phyloP scores from a whole-genome alignment of 2,329 filamentous ascomycete species.

The Rutstroemia sp. region DNA sequence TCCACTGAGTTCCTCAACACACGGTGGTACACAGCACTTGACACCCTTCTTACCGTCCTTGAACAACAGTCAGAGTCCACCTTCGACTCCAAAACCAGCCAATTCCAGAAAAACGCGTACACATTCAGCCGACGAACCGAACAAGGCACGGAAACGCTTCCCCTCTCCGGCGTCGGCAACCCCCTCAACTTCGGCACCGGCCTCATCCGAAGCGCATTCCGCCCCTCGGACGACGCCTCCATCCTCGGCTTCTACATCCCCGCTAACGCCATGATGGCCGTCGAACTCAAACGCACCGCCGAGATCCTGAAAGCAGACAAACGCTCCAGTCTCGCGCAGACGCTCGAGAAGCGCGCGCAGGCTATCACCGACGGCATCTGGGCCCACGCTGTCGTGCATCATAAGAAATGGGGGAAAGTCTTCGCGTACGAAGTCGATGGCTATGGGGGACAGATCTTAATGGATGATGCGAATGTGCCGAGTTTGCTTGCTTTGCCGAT shows the following conservation, averaged over 20 bases:
- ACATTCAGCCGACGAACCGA: conserved; percentile 79
- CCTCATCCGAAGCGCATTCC: conserved; percentile 83
- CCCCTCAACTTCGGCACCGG: conserved; percentile 79
- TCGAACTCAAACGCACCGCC: conserved; percentile 72
- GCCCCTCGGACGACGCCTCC: conserved; percentile 90
- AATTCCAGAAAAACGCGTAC: conserved; percentile 68
- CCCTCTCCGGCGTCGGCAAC: conserved; percentile 77
- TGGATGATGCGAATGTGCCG: conserved; percentile 87
- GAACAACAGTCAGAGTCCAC: conserved; percentile 74
- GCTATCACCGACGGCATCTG: conserved; percentile 70
- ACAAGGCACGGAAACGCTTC: conserved; percentile 83
- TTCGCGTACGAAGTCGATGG: conserved; percentile 88
- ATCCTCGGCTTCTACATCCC: conserved; percentile 94
- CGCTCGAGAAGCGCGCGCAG: conserved; percentile 50
- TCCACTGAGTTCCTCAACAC: conserved; percentile 71
- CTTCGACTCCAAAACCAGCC: conserved; percentile 61
- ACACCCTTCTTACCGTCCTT: conserved; percentile 66
- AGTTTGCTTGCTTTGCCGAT: conserved; percentile 72
- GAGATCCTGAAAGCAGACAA: conserved; percentile 55
- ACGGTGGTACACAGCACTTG: conserved; percentile 72
- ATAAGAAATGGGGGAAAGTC: conserved; percentile 68
- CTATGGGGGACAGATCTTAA: conserved; percentile 72
- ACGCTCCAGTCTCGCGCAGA: conserved; percentile 44
- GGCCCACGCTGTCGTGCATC: conserved; percentile 73
- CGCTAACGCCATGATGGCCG: conserved; percentile 91